Conservation (phyloP, 495 filamentous ascomycete genomes). For the Hypoxylon cercidicola region DNA sequence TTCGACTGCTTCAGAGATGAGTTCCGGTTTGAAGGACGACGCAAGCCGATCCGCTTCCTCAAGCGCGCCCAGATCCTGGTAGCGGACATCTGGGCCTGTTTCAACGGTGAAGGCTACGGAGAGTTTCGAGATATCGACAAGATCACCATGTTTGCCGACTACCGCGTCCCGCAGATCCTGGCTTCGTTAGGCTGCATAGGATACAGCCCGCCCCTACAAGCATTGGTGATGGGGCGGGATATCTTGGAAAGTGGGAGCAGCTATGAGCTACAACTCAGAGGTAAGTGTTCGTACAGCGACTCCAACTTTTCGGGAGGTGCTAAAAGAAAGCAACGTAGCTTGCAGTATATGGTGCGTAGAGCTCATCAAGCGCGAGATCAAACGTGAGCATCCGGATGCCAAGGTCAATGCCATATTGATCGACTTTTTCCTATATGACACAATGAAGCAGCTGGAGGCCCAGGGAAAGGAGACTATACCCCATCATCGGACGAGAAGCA, state of each 20-base stretch:
- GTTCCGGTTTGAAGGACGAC: constrained; percentile 73
- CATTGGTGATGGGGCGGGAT: constrained; percentile 69
- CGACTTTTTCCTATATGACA: constrained; percentile 96
- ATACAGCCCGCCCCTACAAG: constrained; percentile 82
- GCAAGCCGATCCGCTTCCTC: constrained; percentile 76
- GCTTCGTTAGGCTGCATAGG: constrained; percentile 81
- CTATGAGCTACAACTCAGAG: constrained; percentile 91
- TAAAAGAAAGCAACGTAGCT: constrained; percentile 49
- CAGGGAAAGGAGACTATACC: constrained; percentile 71
- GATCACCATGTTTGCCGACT: constrained; percentile 99
- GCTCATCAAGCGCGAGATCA: constrained; percentile 85
- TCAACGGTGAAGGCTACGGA: constrained; percentile 81
- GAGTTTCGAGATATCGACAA: constrained; percentile 91
- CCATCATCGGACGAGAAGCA: constrained; percentile 93
- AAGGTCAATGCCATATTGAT: constrained; percentile 90
- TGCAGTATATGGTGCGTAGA: constrained; percentile 96
- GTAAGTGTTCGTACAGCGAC: constrained; percentile 48
- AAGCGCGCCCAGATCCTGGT: constrained; percentile 96
- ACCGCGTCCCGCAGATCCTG: constrained; percentile 94
- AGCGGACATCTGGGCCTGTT: constrained; percentile 95
- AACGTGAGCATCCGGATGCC: constrained; percentile 72
- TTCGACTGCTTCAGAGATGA: constrained; percentile 91
- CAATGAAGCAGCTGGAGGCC: constrained; percentile 81
- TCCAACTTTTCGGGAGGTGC: constrained; percentile 1
- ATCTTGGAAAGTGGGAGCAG: constrained; percentile 74